Percentiles rank a stretch among this genome's conserved stretches.
phyloP scores from a whole-genome alignment of 2,329 filamentous ascomycete species.

The Botryotinia globosa region DNA sequence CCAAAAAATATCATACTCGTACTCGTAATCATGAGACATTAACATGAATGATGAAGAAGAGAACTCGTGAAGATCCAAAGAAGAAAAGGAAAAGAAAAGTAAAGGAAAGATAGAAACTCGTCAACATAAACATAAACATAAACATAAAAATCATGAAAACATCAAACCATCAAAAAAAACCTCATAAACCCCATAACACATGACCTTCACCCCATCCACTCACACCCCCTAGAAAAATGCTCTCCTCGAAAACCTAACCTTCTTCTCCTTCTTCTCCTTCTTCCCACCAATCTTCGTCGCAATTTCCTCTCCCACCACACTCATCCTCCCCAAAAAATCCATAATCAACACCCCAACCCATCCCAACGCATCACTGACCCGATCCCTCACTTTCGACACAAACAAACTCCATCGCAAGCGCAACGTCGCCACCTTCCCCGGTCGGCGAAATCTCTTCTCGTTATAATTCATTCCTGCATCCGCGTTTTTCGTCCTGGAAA shows the following conservation, averaged over 20 bases:
- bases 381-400: background rate
- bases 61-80: background rate
- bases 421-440: background rate
- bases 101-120: background rate
- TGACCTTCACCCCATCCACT: background rate
- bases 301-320: background rate
- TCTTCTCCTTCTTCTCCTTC: background rate
- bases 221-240: background rate
- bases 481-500: background rate
- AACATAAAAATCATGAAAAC: background rate
- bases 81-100: background rate
- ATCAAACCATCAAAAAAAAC: background rate
- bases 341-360: background rate
- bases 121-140: background rate
- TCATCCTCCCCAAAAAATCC: background rate
- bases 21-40: background rate
- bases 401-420: background rate
- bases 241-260: constrained; percentile 11
- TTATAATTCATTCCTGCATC: background rate
- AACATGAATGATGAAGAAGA: background rate
- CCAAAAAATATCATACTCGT: background rate
- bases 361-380: background rate
- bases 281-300: background rate
- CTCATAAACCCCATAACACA: background rate
- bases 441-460: background rate